Base-by-base conservation (phyloP, 1,284 basidiomycete species). In the Ustilago xerochloae region DNA sequence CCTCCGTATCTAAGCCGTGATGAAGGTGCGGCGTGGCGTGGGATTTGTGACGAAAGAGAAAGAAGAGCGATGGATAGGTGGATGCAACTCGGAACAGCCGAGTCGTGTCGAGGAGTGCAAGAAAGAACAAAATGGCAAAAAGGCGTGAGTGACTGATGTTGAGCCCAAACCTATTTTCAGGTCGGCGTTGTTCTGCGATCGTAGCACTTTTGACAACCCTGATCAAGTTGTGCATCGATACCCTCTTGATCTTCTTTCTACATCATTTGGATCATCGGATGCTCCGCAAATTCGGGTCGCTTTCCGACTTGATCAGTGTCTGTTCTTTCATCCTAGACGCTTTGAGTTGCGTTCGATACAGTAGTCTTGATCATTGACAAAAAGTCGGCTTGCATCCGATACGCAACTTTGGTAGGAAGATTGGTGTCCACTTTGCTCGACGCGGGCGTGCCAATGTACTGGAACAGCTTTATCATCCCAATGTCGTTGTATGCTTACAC, bases 251-350 rank as follows among this genome's bases (percentile, higher is more conserved):
- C n/a, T 26, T 22, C 10, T 15, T 6, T 43, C 41, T 41, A n/a
- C 18, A 41, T 41, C 35, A 24, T 43, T 13, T 43, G 41, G 22
- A 10, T 15, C 9, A 24, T 43, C 41, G 41, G 41, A 43, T 28
- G 8, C 26, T 13, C 10, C 5, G 6, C 22, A 9, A 39, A 18
- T 24, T 43, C 41, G 41, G 22, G n/a, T 24, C 4, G 41, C 10
- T 13, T 43, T 43, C 41, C 41, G 41, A 43, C 41, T 43, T 43
- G 41, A 24, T n/a, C n/a, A n/a, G n/a, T n/a, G n/a, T n/a, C n/a
- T n/a, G n/a, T n/a, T n/a, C n/a, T n/a, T n/a, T n/a, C n/a, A n/a
- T n/a, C n/a, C n/a, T n/a, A n/a, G n/a, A n/a, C n/a, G n/a, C n/a
- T n/a, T n/a, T n/a, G n/a, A n/a, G n/a, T n/a, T n/a, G n/a, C n/a